phyloP scores from a whole-genome alignment of 1,284 basidiomycete genomes.

The Mixia osmundae region DNA sequence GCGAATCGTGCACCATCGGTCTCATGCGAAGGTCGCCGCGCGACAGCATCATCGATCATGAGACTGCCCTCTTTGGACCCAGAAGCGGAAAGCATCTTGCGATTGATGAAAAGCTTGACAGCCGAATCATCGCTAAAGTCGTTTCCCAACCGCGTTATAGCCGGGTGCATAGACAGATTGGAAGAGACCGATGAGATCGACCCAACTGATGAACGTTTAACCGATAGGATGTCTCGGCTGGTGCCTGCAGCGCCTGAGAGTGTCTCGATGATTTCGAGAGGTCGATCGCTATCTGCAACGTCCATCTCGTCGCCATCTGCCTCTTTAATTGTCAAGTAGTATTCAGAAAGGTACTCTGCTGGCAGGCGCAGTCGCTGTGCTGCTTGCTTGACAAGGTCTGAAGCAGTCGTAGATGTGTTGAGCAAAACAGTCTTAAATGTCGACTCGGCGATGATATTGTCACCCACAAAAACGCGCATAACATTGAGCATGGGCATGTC shows the following conservation, averaged over 20 bases:
- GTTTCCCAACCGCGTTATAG: slow-evolving; percentile 70
- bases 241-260: slow-evolving; percentile 34
- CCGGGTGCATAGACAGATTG: slow-evolving; percentile 75
- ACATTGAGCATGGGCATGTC: slow-evolving; percentile 67
- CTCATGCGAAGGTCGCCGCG: slow-evolving; percentile 17
- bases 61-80: no score
- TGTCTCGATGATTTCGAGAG: slow-evolving; percentile 62
- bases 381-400: slow-evolving; percentile 68
- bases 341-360: slow-evolving; percentile 31
- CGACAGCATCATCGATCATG: no score
- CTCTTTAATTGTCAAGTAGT: slow-evolving; percentile 78
- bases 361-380: slow-evolving; percentile 68
- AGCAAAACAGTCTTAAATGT: slow-evolving; percentile 94
- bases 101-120: slow-evolving; percentile 85
- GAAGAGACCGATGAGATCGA: slow-evolving; percentile 78
- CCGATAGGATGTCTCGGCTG: slow-evolving; percentile 33
- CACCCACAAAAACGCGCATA: slow-evolving; percentile 79
- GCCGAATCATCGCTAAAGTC: slow-evolving; percentile 91
- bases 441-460: slow-evolving; percentile 62
- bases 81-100: slow-evolving; percentile 4
- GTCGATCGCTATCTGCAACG: slow-evolving; percentile 45
- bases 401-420: slow-evolving; percentile 56
- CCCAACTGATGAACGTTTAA: slow-evolving; percentile 75
- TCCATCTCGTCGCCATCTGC: slow-evolving; percentile 50
- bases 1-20: slow-evolving; percentile 60